These are phyloP conservation scores for Diaporthe helianthi DNA, from an alignment of 2,329 filamentous ascomycete genomes.

Conservation along the genomic window DNA sequence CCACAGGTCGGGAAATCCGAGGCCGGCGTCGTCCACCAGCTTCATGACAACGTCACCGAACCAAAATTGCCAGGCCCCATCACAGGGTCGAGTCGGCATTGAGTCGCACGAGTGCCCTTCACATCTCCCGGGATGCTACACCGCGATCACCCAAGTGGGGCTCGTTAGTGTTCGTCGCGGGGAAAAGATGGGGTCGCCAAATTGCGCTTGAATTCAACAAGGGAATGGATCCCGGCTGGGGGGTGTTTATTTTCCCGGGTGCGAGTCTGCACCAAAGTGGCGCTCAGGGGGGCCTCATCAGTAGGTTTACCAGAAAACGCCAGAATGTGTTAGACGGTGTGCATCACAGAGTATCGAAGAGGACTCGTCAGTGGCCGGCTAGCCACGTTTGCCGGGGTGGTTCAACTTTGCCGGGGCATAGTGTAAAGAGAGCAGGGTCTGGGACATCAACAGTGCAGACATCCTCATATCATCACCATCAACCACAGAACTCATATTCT, in stretches of 20 bases:
- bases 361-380: background rate
- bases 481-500: conserved; percentile 28
- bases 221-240: conserved; percentile 16
- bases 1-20: background rate
- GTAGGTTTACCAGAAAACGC: background rate
- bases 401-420: too few species aligned
- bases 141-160: conserved; percentile 12
- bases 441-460: background rate
- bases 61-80: background rate
- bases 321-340: background rate
- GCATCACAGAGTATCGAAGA: background rate
- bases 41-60: background rate
- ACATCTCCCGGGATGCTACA: conserved; percentile 15
- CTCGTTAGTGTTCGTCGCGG: conserved; percentile 5
- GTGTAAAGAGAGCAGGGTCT: background rate
- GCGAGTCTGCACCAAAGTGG: background rate
- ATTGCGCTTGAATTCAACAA: conserved; percentile 17
- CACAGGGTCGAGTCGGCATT: background rate
- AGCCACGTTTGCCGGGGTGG: background rate
- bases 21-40: background rate
- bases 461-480: background rate
- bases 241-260: background rate
- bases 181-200: conserved; percentile 20
- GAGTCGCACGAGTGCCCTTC: conserved; percentile 1
- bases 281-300: background rate